Base-by-base conservation (phyloP, 345 rosid genomes). In the Heritiera littoralis region DNA sequence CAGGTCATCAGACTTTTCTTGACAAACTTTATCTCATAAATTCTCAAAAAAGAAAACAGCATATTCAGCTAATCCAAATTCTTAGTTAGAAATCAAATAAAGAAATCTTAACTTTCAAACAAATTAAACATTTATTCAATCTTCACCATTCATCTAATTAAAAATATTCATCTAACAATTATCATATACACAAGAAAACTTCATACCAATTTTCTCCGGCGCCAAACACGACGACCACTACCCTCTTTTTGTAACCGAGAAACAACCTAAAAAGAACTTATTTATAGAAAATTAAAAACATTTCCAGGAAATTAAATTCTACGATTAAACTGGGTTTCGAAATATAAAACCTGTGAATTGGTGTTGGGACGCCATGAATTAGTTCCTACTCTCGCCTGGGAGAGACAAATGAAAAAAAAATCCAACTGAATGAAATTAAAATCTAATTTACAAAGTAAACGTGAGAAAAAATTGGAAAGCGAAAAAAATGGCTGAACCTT, bases 171-270 rank as follows among this genome's bases (percentile, higher is more conserved):
- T 52, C 71, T 18, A 67, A n/a, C 1, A 67, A 43, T 48, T 6
- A 72, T 17, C 30, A 9, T 10, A 72, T 18, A 54, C 46, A 17
- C 43, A 43, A 32, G 20, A 58, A 48, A 60, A 46, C 48, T 14
- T n/a, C 17, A 41, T 79, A 94, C 98, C 94, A 94, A 82, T 83
- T 84, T 86, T 77, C 97, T 89, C 55, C 98, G 84, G 35, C 97
- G 93, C 97, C 95, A 91, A 13, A 89, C 83, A 51, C 88, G 90
- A 40, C 92, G 89, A 11, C 90, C 89, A 40, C 86, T 65, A 35
- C 89, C 58, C 45, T 81, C 84, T 43, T 84, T 83, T 66, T 82
- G 74, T 66, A 83, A 74, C 81, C 86, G 86, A 46, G 88, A 83
- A 55, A 70, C 78, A 40, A 87, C 85, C 93, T 92, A 80, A 74